phyloP scores from a whole-genome alignment of 768 basidiomycete species.

The Scleroderma citrinum region DNA sequence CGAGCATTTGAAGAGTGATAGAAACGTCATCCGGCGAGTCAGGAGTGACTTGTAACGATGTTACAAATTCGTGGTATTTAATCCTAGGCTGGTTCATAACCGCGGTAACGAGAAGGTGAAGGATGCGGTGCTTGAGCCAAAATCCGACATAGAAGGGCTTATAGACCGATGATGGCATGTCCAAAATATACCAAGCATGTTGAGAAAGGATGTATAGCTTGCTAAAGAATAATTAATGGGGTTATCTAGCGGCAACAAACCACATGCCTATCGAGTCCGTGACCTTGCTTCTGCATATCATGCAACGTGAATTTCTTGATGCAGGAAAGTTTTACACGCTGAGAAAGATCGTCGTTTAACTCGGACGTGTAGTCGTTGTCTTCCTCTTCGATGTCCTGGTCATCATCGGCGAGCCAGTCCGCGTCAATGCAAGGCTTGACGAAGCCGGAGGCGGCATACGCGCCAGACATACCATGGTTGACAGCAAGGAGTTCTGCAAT shows the following conservation, averaged over 20 bases:
- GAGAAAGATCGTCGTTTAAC: constrained; percentile 8
- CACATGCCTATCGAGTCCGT: constrained; percentile 40
- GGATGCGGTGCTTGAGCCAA: constrained; percentile 44
- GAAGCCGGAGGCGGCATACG: constrained; percentile 34
- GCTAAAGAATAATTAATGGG: constrained; percentile 31
- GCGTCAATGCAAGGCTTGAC: constrained; percentile 35
- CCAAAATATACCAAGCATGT: constrained; percentile 67
- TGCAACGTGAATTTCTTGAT: constrained; percentile 48
- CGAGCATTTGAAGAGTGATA: constrained; percentile 33
- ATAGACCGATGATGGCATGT: constrained; percentile 43
- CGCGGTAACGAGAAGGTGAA: constrained; percentile 41
- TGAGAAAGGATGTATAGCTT: constrained; percentile 59
- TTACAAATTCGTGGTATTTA: constrained; percentile 36
- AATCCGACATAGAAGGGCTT: constrained; percentile 39
- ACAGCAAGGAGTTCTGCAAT: constrained; percentile 35
- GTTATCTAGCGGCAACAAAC: background rate
- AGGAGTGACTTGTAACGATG: constrained; percentile 27
- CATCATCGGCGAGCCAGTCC: constrained; percentile 17
- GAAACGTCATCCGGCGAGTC: constrained; percentile 27
- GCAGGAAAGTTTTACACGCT: constrained; percentile 33
- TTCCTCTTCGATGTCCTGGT: constrained; percentile 15
- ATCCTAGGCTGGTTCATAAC: constrained; percentile 31
- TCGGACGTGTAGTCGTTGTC: background rate
- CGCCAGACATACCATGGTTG: constrained; percentile 10
- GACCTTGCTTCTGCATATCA: constrained; percentile 20